Evolutionary conservation across 257 asterid species (phyloP).

Genomic region (Nicotiana paniculata): DNA sequence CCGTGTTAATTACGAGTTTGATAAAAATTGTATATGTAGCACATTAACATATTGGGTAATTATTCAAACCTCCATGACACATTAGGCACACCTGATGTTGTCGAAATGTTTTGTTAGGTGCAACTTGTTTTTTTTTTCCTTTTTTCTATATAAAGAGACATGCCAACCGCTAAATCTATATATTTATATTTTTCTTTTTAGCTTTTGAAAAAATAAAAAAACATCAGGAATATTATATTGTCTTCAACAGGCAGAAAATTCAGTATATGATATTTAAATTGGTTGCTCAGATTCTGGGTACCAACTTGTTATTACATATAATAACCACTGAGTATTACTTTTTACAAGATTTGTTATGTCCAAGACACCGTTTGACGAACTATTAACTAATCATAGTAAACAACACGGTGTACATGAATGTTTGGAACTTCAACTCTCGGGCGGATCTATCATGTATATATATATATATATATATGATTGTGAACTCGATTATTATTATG

Average conservation of each 20-base stretch:
- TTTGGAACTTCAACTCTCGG: no score
- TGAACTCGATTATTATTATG: no score
- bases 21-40: not conserved
- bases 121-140: not conserved
- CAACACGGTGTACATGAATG: no score
- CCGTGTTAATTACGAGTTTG: not conserved
- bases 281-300: conserved; percentile 12
- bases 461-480: no score
- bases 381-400: not conserved
- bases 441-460: no score
- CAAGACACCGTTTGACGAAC: not conserved
- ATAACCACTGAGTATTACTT: not conserved
- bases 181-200: not conserved
- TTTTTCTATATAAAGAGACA: not conserved
- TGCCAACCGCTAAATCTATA: not conserved
- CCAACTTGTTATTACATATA: conserved; percentile 15
- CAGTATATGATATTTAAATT: not conserved
- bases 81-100: not conserved
- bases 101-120: not conserved
- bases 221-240: not conserved
- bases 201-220: no score
- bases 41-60: not conserved
- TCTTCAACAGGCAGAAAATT: not conserved
- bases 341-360: not conserved
- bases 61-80: not conserved